A percentile compares a stretch with the other conserved stretches of the same genome.
Conservation (phyloP, 1,284 basidiomycete species). For the Leccinum pachyderme region DNA sequence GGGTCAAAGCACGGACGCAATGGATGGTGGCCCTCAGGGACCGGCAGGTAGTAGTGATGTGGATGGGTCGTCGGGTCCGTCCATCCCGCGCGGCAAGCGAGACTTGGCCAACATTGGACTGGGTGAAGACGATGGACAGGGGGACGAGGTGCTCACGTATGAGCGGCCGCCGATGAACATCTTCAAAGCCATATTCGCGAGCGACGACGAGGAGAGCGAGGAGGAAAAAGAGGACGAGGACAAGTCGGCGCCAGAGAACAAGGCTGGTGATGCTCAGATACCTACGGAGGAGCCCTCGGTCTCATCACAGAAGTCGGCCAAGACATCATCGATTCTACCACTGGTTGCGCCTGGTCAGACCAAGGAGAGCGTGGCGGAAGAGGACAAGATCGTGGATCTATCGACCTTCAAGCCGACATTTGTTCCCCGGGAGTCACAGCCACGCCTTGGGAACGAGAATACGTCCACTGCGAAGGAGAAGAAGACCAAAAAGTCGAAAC, state of each 20-base stretch:
- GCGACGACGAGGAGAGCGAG: conserved; percentile 80
- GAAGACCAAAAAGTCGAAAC: conserved; percentile 39
- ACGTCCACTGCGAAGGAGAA: conserved; percentile 34
- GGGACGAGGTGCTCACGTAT: conserved; percentile 83
- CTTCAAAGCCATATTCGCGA: conserved; percentile 94
- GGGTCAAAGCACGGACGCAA: conserved; percentile 9
- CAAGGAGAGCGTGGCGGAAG: conserved; percentile 12
- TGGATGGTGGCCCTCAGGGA: conserved; percentile 16
- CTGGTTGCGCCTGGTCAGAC: neutral
- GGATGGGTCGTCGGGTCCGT: conserved; percentile 10
- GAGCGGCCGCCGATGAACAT: conserved; percentile 86
- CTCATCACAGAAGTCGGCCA: neutral
- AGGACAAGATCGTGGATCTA: conserved; percentile 47
- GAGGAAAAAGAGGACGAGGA: conserved; percentile 45
- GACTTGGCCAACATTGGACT: conserved; percentile 77
- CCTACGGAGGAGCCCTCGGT: conserved; percentile 8
- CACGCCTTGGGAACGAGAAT: conserved; percentile 30
- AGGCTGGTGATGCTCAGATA: conserved; percentile 17
- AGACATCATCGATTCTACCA: neutral
- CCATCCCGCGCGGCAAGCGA: conserved; percentile 37
- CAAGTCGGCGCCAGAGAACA: conserved; percentile 35
- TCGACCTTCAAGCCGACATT: conserved; percentile 80
- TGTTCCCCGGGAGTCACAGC: conserved; percentile 54
- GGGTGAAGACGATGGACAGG: conserved; percentile 87
- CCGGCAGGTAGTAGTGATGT: conserved; percentile 5